Evolutionary conservation across 257 asterid genomes (phyloP).

Genomic region (Datura wrightii): DNA sequence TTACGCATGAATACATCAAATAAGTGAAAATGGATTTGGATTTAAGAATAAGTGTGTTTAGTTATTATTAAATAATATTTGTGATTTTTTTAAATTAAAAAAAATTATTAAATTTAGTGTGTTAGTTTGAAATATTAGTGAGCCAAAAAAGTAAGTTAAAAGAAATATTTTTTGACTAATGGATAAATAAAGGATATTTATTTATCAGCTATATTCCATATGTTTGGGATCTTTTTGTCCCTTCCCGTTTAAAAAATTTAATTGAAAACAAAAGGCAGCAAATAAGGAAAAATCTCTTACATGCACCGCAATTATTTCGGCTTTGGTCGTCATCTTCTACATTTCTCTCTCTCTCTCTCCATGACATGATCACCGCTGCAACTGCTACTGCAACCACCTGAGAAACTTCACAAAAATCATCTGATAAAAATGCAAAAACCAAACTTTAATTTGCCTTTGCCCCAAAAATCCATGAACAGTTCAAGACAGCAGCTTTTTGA

Average conservation of each 20-base stretch:
- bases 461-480: neutral
- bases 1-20: too few species aligned
- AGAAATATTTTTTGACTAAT: too few species aligned
- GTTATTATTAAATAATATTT: too few species aligned
- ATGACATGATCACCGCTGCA: constrained; percentile 9
- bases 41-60: too few species aligned
- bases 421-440: neutral
- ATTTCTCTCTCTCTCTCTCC: neutral
- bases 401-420: neutral
- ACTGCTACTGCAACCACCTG: constrained; percentile 9
- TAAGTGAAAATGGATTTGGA: too few species aligned
- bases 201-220: too few species aligned
- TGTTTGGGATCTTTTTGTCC: too few species aligned
- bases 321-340: neutral
- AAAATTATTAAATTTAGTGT: too few species aligned
- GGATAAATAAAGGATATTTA: too few species aligned
- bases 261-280: neutral
- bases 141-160: too few species aligned
- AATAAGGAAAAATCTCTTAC: constrained; percentile 7
- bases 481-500: constrained; percentile 71
- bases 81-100: too few species aligned
- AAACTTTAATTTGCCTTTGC: neutral
- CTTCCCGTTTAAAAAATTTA: neutral
- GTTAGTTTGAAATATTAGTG: too few species aligned
- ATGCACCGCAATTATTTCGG: neutral